A percentile compares a stretch with the other conserved stretches of the same genome.
These are phyloP conservation scores for Apiospora hydei DNA, from an alignment of 2,329 filamentous ascomycete species.

Conservation along the genomic window DNA sequence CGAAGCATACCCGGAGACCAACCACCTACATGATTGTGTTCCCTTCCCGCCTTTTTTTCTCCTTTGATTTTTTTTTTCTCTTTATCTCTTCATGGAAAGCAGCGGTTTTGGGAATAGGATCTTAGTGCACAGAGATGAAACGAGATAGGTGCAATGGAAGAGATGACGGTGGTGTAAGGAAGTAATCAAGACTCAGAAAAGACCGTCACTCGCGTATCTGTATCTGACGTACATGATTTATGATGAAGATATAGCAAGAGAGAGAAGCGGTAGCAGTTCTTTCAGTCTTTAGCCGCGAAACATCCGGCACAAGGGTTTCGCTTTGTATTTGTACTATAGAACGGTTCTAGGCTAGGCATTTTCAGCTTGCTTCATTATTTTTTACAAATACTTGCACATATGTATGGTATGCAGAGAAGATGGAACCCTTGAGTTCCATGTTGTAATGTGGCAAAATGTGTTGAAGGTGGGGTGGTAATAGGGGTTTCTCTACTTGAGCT, in stretches of 20 bases:
- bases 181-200: constrained; percentile 13
- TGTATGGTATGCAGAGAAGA: neutral
- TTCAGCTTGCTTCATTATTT: neutral
- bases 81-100: neutral
- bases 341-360: neutral
- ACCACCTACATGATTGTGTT: neutral
- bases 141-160: constrained; percentile 2
- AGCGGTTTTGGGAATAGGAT: neutral
- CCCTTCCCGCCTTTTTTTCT: neutral
- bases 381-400: neutral
- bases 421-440: neutral
- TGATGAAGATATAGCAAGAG: constrained; percentile 9
- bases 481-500: too few relatives aligned
- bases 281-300: neutral
- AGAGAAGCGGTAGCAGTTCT: neutral
- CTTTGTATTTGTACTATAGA: constrained; percentile 17
- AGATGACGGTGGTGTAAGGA: constrained; percentile 1
- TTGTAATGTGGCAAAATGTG: neutral
- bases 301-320: neutral
- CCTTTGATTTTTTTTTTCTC: neutral
- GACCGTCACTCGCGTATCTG: neutral
- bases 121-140: neutral
- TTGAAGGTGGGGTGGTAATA: too few relatives aligned
- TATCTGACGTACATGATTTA: constrained; percentile 12
- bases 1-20: constrained; percentile 6